phyloP scores from a whole-genome alignment of 192 early-diverging fungal genomes.

The Entomortierella beljakovae region DNA sequence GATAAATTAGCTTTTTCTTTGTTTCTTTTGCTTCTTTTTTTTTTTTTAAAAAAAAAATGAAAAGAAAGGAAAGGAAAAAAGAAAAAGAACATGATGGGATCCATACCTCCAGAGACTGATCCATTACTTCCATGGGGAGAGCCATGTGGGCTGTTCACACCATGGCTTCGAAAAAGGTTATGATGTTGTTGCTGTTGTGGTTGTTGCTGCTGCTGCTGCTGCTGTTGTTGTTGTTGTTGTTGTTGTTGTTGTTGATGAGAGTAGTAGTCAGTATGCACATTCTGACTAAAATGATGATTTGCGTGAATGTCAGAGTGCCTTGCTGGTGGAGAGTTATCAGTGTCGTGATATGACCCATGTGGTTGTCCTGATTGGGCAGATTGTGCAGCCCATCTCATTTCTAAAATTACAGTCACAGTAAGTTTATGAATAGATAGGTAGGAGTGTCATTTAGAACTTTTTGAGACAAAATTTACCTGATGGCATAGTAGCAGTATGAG shows the following conservation, averaged over 20 bases:
- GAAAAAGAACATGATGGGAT: background rate
- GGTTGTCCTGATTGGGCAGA: slow-evolving; percentile 35
- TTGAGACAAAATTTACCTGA: slow-evolving; percentile 21
- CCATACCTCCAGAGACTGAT: slow-evolving; percentile 45
- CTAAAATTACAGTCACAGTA: background rate
- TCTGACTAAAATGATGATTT: slow-evolving; percentile 44
- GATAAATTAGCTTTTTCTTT: background rate
- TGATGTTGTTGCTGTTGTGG: too few species aligned
- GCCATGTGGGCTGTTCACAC: slow-evolving; percentile 43
- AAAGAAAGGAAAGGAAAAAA: background rate
- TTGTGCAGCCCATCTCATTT: slow-evolving; percentile 49
- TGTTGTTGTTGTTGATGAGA: slow-evolving; percentile 45
- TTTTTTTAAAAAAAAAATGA: background rate
- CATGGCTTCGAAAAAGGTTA: slow-evolving; percentile 32
- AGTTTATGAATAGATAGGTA: background rate
- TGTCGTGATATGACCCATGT: slow-evolving; percentile 35
- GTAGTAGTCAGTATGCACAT: slow-evolving; percentile 36
- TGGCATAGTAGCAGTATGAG: slow-evolving; percentile 23
- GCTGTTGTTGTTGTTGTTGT: too few species aligned
- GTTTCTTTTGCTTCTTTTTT: background rate
- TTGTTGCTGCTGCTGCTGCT: too few species aligned
- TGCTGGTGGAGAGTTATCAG: slow-evolving; percentile 35
- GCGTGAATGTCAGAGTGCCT: slow-evolving; percentile 31
- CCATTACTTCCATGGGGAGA: slow-evolving; percentile 51
- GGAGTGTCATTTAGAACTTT: background rate